These are phyloP conservation scores for Diaporthe ampelina DNA, from an alignment of 2,329 filamentous ascomycete species.

Conservation along the genomic window DNA sequence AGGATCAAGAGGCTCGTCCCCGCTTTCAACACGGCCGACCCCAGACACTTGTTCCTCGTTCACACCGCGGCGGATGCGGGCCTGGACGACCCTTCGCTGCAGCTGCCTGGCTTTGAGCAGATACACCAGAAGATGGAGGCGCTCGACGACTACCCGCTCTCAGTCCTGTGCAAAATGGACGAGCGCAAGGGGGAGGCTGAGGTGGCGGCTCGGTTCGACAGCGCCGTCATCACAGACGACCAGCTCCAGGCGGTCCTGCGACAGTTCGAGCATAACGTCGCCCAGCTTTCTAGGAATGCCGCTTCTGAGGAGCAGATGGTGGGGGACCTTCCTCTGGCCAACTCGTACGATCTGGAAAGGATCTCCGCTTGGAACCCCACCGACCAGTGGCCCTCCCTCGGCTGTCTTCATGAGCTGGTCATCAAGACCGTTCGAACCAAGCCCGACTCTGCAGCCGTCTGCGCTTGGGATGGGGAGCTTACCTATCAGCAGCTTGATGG, in stretches of 20 bases:
- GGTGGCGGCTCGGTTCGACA: not conserved
- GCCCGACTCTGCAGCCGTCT: not conserved
- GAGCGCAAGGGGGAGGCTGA: not conserved
- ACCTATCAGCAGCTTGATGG: not conserved
- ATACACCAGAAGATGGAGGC: not conserved
- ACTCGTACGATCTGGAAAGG: not conserved
- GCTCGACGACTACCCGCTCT: not conserved
- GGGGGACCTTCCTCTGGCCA: not conserved
- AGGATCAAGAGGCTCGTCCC: not conserved
- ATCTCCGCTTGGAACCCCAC: not conserved
- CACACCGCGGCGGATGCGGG: not conserved
- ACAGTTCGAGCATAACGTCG: not conserved
- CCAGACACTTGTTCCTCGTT: not conserved
- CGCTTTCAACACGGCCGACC: not conserved
- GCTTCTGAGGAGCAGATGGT: not conserved
- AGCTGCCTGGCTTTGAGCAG: not conserved
- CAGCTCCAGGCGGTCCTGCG: not conserved
- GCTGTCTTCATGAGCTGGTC: not conserved
- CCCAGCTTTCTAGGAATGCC: not conserved
- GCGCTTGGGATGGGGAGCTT: not conserved
- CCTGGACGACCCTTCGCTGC: not conserved
- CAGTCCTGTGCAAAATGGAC: not conserved
- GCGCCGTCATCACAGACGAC: not conserved
- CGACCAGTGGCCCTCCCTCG: not conserved
- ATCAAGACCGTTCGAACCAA: not conserved